Evolutionary conservation across 2,329 filamentous ascomycete species (phyloP).

Genomic region (Paramyrothecium roridum): DNA sequence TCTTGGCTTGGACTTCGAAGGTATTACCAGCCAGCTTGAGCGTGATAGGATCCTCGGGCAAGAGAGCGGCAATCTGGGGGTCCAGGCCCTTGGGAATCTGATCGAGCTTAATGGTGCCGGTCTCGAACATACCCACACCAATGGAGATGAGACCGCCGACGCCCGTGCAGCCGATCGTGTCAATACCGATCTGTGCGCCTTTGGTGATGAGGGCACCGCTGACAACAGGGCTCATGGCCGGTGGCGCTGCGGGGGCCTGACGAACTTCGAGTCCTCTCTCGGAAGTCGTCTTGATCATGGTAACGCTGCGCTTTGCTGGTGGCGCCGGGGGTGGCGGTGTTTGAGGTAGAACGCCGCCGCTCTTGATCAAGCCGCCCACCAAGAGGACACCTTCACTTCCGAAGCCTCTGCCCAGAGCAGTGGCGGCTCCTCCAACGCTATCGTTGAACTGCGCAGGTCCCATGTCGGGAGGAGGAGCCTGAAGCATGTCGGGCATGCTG

Average conservation of each 20-base stretch:
- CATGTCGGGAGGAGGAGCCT: background rate
- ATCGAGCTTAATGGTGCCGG: background rate
- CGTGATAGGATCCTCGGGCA: background rate
- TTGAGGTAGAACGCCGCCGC: background rate
- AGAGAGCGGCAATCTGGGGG: background rate
- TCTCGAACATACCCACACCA: background rate
- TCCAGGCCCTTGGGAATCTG: background rate
- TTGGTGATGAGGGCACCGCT: background rate
- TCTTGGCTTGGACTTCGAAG: background rate
- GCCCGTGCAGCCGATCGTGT: background rate
- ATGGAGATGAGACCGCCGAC: background rate
- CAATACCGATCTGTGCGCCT: background rate
- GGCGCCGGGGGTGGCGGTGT: background rate
- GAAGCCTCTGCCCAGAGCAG: background rate
- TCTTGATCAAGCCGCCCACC: background rate
- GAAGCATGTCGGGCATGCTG: background rate
- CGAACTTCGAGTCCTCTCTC: background rate
- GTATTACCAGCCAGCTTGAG: background rate
- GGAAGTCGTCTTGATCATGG: background rate
- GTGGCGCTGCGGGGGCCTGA: background rate
- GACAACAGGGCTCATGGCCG: background rate
- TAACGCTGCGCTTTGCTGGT: background rate
- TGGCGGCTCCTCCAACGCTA: background rate
- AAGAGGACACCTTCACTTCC: background rate
- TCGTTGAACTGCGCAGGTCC: slow-evolving; percentile 1